Evolutionary conservation across 1,284 basidiomycete species (phyloP).

Genomic region (Cutaneotrichosporon mucoides): DNA sequence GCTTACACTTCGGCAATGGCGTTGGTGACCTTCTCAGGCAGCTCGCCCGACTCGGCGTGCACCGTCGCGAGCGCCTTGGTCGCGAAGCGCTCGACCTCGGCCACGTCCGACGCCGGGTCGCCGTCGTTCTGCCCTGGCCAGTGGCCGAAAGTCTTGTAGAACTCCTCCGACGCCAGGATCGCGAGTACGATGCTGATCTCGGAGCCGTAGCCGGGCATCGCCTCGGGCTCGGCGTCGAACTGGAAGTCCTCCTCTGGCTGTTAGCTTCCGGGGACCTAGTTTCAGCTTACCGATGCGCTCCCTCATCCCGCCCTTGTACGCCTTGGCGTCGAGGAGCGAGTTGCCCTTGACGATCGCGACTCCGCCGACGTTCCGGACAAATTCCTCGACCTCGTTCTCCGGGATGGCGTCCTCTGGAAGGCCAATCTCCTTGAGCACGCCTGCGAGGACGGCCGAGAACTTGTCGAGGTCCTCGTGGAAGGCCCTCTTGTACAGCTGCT

Average conservation of each 20-base stretch:
- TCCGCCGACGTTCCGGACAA: conserved; percentile 86
- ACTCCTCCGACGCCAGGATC: conserved; percentile 50
- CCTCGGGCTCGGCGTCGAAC: conserved; percentile 11
- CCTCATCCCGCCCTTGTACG: conserved; percentile 47
- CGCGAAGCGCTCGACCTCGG: conserved; percentile 31
- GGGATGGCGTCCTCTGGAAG: conserved; percentile 51
- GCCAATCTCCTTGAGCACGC: conserved; percentile 34
- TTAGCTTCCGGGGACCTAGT: not conserved
- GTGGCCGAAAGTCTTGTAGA: conserved; percentile 42
- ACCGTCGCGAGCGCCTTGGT: conserved; percentile 22
- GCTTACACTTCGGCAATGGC: conserved; percentile 76
- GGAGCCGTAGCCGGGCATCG: not conserved
- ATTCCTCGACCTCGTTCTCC: conserved; percentile 62
- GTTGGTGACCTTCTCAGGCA: conserved; percentile 61
- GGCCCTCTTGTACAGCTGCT: conserved; percentile 46
- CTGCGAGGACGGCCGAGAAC: conserved; percentile 41
- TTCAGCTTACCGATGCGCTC: conserved; percentile 58
- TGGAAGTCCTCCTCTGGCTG: conserved; percentile 17
- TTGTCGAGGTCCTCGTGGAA: conserved; percentile 36
- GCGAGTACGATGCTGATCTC: conserved; percentile 45
- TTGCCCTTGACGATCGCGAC: conserved; percentile 72
- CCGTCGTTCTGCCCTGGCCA: conserved; percentile 50
- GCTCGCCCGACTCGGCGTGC: conserved; percentile 39
- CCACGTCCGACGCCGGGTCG: conserved; percentile 42
- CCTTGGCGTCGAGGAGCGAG: conserved; percentile 60